These are phyloP conservation scores for Pochonia chlamydosporia DNA, from an alignment of 2,329 filamentous ascomycete species.

Conservation along the genomic window DNA sequence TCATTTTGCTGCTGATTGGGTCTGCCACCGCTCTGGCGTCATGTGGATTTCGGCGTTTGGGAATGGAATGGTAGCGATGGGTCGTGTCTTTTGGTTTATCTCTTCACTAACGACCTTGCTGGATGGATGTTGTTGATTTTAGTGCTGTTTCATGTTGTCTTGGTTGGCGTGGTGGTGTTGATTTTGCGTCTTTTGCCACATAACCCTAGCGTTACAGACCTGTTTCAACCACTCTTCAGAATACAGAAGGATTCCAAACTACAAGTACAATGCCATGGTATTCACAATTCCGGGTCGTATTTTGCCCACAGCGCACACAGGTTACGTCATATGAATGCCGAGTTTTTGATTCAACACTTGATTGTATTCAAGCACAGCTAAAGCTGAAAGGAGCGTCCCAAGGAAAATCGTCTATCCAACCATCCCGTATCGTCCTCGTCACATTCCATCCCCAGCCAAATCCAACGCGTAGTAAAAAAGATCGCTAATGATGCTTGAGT, in stretches of 20 bases:
- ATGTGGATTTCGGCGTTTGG: not conserved
- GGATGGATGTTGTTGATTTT: not conserved
- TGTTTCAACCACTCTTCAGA: not conserved
- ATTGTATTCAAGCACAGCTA: not conserved
- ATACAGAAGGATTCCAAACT: not conserved
- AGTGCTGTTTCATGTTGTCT: not conserved
- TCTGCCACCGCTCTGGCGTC: not conserved
- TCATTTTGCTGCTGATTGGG: no score
- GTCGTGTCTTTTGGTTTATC: not conserved
- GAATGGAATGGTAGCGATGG: not conserved
- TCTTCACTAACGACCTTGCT: not conserved
- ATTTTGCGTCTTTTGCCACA: not conserved
- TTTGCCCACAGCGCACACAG: not conserved
- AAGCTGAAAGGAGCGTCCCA: not conserved
- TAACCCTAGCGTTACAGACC: not conserved
- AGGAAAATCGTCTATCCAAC: not conserved
- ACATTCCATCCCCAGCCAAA: not conserved
- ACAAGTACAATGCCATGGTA: not conserved
- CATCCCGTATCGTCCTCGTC: not conserved
- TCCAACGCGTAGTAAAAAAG: not conserved
- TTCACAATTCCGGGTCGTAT: not conserved
- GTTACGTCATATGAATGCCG: not conserved
- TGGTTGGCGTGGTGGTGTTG: not conserved
- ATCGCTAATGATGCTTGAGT: not conserved
- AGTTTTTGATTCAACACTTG: not conserved